Percentiles rank a stretch among this genome's conserved stretches.
phyloP scores from a whole-genome alignment of 1,284 basidiomycete species.

The Gastroboletus turbinatus region DNA sequence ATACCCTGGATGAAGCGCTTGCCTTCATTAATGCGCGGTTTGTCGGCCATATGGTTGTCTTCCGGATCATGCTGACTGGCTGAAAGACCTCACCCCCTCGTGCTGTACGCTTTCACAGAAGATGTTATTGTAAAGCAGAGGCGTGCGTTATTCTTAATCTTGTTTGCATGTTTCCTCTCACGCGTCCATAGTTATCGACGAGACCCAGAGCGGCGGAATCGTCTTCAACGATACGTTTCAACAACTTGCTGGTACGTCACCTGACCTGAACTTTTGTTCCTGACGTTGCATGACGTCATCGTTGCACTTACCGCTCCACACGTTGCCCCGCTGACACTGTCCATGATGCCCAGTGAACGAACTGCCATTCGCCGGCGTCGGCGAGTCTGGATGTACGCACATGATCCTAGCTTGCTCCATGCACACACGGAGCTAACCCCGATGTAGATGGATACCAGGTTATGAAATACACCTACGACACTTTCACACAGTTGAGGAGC shows the following conservation, averaged over 20 bases:
- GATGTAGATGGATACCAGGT: slow-evolving; percentile 42
- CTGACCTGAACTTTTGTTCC: background rate
- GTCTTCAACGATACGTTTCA: slow-evolving; percentile 54
- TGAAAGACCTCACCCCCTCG: slow-evolving; percentile 25
- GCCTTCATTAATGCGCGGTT: slow-evolving; percentile 47
- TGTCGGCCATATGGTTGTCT: slow-evolving; percentile 7
- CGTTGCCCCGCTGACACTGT: background rate
- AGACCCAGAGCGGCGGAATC: slow-evolving; percentile 51
- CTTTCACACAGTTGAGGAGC: slow-evolving; percentile 46
- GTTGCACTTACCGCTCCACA: background rate
- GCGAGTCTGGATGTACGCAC: slow-evolving; percentile 46
- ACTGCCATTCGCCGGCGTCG: slow-evolving; percentile 35
- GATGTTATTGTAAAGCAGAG: slow-evolving; percentile 24
- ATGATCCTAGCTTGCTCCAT: slow-evolving; percentile 25
- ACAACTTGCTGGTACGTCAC: slow-evolving; percentile 37
- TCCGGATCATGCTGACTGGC: slow-evolving; percentile 4
- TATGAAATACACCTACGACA: slow-evolving; percentile 46
- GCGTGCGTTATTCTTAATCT: slow-evolving; percentile 14
- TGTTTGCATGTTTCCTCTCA: slow-evolving; percentile 1
- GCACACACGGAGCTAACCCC: slow-evolving; percentile 1
- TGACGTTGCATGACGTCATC: slow-evolving; percentile 7
- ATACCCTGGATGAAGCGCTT: slow-evolving; percentile 37
- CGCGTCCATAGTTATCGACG: slow-evolving; percentile 41
- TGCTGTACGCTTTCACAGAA: slow-evolving; percentile 32
- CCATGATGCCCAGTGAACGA: slow-evolving; percentile 18